Evolutionary conservation across 2,329 filamentous ascomycete species (phyloP).

Genomic region (Hypoxylon sp.): DNA sequence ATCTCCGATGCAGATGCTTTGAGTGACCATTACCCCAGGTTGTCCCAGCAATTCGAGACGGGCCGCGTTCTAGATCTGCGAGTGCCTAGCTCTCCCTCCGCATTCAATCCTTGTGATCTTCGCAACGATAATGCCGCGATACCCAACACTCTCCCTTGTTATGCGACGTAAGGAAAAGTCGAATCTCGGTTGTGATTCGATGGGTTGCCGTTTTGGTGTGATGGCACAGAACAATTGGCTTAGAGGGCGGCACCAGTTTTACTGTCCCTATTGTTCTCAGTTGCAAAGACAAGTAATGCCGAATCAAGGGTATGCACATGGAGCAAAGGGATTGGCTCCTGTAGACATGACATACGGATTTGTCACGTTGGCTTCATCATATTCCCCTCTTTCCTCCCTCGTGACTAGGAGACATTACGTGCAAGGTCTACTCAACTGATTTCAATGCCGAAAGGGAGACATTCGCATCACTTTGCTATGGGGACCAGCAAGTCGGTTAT

Average conservation of each 20-base stretch:
- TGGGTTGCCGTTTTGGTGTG: constrained; percentile 6
- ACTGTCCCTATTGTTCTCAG: constrained; percentile 5
- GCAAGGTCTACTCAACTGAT: neutral
- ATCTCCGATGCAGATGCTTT: constrained; percentile 13
- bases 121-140: constrained; percentile 28
- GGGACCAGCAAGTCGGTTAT: constrained; percentile 18
- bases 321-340: constrained; percentile 2
- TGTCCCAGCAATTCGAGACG: constrained; percentile 22
- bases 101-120: constrained; percentile 35
- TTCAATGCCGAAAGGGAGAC: neutral
- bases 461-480: neutral
- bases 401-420: neutral
- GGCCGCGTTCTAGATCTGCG: constrained; percentile 30
- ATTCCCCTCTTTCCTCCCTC: neutral
- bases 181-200: constrained; percentile 34
- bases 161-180: constrained; percentile 13
- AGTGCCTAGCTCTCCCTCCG: constrained; percentile 18
- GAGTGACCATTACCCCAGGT: constrained; percentile 33
- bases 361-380: constrained; percentile 1
- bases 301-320: constrained; percentile 9
- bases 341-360: constrained; percentile 22
- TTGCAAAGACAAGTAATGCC: constrained; percentile 1
- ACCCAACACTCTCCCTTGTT: neutral
- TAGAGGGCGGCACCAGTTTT: constrained; percentile 6
- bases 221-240: neutral